phyloP scores from a whole-genome alignment of 1,284 basidiomycete genomes.

The Singerocomus rubriflavus region DNA sequence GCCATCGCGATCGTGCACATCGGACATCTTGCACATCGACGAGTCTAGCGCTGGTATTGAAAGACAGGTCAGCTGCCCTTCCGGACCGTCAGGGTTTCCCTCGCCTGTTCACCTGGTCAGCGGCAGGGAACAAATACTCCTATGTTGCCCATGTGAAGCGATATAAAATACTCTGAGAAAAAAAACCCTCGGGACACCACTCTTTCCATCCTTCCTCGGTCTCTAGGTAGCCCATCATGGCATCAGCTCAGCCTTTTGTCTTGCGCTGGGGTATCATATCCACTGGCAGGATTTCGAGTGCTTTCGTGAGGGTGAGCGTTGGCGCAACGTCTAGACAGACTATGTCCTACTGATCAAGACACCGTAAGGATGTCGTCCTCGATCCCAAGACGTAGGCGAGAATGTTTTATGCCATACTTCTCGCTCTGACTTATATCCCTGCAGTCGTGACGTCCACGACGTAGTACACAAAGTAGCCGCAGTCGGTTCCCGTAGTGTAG shows the following conservation, averaged over 20 bases:
- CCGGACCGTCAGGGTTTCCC: slow-evolving; percentile 10
- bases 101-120: slow-evolving; percentile 9
- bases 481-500: slow-evolving; percentile 73
- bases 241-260: slow-evolving; percentile 33
- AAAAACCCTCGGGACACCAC: not conserved
- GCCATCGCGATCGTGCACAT: slow-evolving; percentile 25
- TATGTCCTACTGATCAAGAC: slow-evolving; percentile 5
- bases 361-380: slow-evolving; percentile 43
- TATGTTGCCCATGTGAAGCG: not conserved
- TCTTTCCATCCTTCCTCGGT: not conserved
- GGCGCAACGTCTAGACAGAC: not conserved
- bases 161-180: slow-evolving; percentile 11
- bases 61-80: not conserved
- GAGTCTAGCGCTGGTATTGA: not conserved
- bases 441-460: slow-evolving; percentile 68
- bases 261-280: slow-evolving; percentile 58
- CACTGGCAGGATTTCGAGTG: slow-evolving; percentile 45
- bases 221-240: slow-evolving; percentile 12
- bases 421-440: slow-evolving; percentile 1
- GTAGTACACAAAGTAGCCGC: slow-evolving; percentile 75
- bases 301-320: slow-evolving; percentile 42
- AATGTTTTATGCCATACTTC: not conserved
- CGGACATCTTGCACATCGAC: slow-evolving; percentile 8
- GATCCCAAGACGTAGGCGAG: slow-evolving; percentile 47
- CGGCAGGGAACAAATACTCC: not conserved